Evolutionary conservation across 768 basidiomycete genomes (phyloP), one percentile per base, ranked within the genome.

Genomic region (Leucocoprinus sp.): DNA sequence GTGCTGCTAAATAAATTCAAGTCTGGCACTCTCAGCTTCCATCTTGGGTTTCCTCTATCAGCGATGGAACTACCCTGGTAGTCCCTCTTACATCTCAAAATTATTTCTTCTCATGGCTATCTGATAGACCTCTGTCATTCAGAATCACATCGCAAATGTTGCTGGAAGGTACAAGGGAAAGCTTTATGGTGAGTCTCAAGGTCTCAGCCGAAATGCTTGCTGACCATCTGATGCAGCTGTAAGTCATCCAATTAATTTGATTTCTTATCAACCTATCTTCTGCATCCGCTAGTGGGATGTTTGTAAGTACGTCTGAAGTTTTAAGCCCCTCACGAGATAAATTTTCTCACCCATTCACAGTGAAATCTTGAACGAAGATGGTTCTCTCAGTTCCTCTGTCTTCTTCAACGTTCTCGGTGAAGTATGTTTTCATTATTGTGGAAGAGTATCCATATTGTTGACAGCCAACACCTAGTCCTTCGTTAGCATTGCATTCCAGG

Each of bases 281-380:
- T 2, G 4, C 12, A 31, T 12, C 5, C 17, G 19, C 14, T 34
- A 63, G 58, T 67, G 65, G 67, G 63, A 64, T 48, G 63, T 65
- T 27, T 59, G 52, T 61, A 68, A 67, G 65, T 67, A 53, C 29
- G 45, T 44, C 19, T 5, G n/a, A 15, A 11, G 8, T 31, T 17
- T 12, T 23, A 5, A 22, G 19, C 5, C 7, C 26, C 4, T 7
- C 21, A 4, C 2, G 27, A 34, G 38, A 54, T 53, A 31, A 49
- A 55, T 37, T 24, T 17, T 36, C 57, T 37, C 60, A 61, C 47
- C 11, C n/a, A 2, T 23, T 19, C 9, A n/a, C 37, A 64, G 64
- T 47, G 71, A 72, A 59, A 66, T 67, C 42, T 63, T 74, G 53
- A 69, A 68, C 56, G 72, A 72, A 43, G 61, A 71, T 53, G 71